These are phyloP conservation scores for Penicillium ucsense DNA, from an alignment of 495 filamentous ascomycete genomes.

Conservation along the genomic window DNA sequence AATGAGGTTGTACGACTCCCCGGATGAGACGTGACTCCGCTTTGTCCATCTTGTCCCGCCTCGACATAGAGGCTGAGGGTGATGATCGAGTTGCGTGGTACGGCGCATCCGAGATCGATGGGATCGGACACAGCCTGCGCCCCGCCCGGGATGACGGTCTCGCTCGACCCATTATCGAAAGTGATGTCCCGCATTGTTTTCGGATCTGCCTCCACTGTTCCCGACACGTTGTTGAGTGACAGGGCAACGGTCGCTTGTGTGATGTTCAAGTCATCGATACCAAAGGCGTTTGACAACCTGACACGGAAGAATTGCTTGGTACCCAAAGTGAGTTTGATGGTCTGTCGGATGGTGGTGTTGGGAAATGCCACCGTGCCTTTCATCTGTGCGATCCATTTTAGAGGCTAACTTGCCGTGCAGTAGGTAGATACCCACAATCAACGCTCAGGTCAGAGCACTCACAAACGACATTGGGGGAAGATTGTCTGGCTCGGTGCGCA, in stretches of 20 bases:
- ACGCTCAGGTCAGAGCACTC: not conserved
- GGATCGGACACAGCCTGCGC: conserved; percentile 55
- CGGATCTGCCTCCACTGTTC: conserved; percentile 42
- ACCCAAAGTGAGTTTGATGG: conserved; percentile 19
- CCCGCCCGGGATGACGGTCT: conserved; percentile 46
- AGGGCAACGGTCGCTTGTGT: conserved; percentile 48
- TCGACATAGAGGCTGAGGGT: conserved; percentile 50
- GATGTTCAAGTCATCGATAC: conserved; percentile 49
- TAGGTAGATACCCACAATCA: too few relatives aligned
- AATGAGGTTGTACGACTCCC: conserved; percentile 58
- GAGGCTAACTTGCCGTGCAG: not conserved
- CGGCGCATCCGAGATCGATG: conserved; percentile 40
- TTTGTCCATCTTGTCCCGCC: conserved; percentile 39
- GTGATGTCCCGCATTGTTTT: conserved; percentile 41
- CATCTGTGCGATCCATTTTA: not conserved
- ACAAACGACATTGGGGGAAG: conserved; percentile 3
- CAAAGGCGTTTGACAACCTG: conserved; percentile 61
- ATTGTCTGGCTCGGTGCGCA: conserved; percentile 4
- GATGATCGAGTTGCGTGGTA: conserved; percentile 35
- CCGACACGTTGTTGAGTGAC: conserved; percentile 39
- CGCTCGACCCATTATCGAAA: conserved; percentile 41
- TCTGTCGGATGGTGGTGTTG: not conserved
- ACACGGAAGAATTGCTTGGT: conserved; percentile 45
- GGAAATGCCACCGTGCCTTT: not conserved
- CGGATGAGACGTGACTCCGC: conserved; percentile 50